A percentile compares a stretch with the other conserved stretches of the same genome.
Conservation (phyloP, 768 basidiomycete species). For the Cystofilobasidium capitatum region DNA sequence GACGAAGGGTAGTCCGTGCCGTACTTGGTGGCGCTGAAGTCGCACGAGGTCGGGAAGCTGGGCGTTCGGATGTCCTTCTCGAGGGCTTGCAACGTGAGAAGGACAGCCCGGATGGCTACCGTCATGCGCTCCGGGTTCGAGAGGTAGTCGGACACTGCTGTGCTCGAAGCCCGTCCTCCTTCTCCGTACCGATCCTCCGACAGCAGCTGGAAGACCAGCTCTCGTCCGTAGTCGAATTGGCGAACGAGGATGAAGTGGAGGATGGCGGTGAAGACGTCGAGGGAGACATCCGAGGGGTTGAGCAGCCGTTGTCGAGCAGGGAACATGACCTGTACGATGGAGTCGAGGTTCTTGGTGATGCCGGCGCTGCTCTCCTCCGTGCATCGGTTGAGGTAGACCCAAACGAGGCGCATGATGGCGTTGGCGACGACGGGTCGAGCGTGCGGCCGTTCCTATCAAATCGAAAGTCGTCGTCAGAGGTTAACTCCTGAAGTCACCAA, state of each 20-base stretch:
- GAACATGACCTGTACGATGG: conserved; percentile 64
- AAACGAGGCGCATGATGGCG: conserved; percentile 69
- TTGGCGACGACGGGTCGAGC: conserved; percentile 59
- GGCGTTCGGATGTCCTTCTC: conserved; percentile 65
- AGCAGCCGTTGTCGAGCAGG: conserved; percentile 56
- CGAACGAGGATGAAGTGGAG: conserved; percentile 73
- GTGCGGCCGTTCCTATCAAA: conserved; percentile 59
- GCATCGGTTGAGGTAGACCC: conserved; percentile 93
- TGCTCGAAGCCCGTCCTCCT: not conserved
- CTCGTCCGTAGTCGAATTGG: conserved; percentile 73
- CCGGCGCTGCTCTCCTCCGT: conserved; percentile 66
- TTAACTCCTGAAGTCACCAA: not conserved
- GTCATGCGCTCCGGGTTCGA: conserved; percentile 55
- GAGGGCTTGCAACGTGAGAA: conserved; percentile 58
- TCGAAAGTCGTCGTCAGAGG: not conserved
- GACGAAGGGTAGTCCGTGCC: conserved; percentile 48
- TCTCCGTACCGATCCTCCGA: conserved; percentile 20
- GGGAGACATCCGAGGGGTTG: conserved; percentile 61
- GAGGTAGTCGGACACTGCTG: not conserved
- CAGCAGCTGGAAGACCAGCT: conserved; percentile 68
- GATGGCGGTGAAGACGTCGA: conserved; percentile 67
- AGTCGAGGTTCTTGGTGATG: conserved; percentile 68
- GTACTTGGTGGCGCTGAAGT: conserved; percentile 53
- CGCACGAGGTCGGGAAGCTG: conserved; percentile 64
- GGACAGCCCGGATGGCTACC: conserved; percentile 65